Evolutionary conservation across 2,329 filamentous ascomycete species (phyloP).

Genomic region (Aureobasidium subglaciale): DNA sequence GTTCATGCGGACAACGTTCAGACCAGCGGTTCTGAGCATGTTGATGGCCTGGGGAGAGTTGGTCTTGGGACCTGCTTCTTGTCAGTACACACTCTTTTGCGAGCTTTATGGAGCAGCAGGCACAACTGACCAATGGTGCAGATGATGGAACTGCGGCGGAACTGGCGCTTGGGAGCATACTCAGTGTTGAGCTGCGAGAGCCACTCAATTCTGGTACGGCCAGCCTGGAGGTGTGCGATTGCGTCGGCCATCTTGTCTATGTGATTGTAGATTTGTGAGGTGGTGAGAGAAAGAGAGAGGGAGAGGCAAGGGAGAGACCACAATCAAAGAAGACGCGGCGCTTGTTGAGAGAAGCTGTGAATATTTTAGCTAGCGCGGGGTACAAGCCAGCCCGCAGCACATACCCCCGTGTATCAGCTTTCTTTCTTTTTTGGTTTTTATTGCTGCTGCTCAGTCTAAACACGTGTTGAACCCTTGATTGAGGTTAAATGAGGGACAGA

Average conservation of each 20-base stretch:
- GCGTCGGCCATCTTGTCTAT: constrained; percentile 54
- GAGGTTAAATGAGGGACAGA: too few relatives aligned
- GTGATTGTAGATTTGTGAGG: constrained; percentile 8
- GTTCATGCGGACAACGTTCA: constrained; percentile 99
- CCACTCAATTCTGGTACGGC: constrained; percentile 66
- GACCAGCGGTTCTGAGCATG: constrained; percentile 77
- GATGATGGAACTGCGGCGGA: constrained; percentile 95
- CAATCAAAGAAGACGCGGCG: constrained; percentile 1
- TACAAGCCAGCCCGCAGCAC: constrained; percentile 3
- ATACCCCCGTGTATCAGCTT: constrained; percentile 9
- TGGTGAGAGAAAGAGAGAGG: constrained; percentile 5
- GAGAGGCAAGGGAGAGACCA: neutral
- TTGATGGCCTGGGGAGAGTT: constrained; percentile 98
- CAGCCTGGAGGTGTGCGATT: constrained; percentile 72
- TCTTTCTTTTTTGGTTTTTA: constrained; percentile 1
- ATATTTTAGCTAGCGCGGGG: constrained; percentile 7
- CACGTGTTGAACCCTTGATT: too few relatives aligned
- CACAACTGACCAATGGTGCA: constrained; percentile 72
- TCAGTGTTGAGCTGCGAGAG: constrained; percentile 79
- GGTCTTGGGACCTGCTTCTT: constrained; percentile 72
- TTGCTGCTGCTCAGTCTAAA: neutral
- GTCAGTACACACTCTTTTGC: neutral
- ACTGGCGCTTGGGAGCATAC: constrained; percentile 78
- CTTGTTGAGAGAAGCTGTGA: constrained; percentile 4
- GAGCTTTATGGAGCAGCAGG: too few relatives aligned